Evolutionary conservation across 2,329 filamentous ascomycete genomes (phyloP).

Genomic region (Epichloe uncinata): DNA sequence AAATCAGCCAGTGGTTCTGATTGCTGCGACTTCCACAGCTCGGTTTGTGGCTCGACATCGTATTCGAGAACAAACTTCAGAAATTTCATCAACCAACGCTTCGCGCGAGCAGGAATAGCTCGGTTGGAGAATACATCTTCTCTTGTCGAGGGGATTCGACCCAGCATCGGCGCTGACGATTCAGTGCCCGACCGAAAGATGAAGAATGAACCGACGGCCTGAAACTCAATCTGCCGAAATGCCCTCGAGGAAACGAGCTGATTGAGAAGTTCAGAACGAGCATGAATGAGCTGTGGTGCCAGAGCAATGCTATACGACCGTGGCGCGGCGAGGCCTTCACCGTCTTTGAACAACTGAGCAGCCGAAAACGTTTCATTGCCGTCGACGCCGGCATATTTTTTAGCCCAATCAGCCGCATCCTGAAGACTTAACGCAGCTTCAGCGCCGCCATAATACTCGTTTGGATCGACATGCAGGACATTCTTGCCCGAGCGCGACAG

Average conservation of each 20-base stretch:
- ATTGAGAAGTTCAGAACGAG: constrained; percentile 62
- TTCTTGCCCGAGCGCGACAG: constrained; percentile 87
- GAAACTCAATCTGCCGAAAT: constrained; percentile 82
- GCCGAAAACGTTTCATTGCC: constrained; percentile 14
- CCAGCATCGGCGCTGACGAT: constrained; percentile 28
- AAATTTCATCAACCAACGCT: constrained; percentile 85
- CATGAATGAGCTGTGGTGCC: constrained; percentile 76
- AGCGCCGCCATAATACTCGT: constrained; percentile 75
- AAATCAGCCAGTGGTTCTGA: constrained; percentile 43
- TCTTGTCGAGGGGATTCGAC: constrained; percentile 71
- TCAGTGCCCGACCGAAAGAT: constrained; percentile 40
- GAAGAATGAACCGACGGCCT: constrained; percentile 88
- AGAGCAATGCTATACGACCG: constrained; percentile 73
- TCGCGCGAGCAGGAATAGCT: constrained; percentile 63
- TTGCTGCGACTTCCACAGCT: constrained; percentile 45
- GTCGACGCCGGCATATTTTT: constrained; percentile 18
- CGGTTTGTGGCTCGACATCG: constrained; percentile 40
- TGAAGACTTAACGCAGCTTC: constrained; percentile 78
- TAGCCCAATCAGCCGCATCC: constrained; percentile 66
- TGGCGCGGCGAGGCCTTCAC: constrained; percentile 40
- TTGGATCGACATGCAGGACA: constrained; percentile 77
- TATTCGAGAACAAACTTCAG: constrained; percentile 73
- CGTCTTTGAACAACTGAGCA: constrained; percentile 21
- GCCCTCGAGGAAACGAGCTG: constrained; percentile 80
- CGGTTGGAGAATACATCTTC: constrained; percentile 83